phyloP scores from a whole-genome alignment of 2,329 filamentous ascomycete genomes.

The Colletotrichum sp. region DNA sequence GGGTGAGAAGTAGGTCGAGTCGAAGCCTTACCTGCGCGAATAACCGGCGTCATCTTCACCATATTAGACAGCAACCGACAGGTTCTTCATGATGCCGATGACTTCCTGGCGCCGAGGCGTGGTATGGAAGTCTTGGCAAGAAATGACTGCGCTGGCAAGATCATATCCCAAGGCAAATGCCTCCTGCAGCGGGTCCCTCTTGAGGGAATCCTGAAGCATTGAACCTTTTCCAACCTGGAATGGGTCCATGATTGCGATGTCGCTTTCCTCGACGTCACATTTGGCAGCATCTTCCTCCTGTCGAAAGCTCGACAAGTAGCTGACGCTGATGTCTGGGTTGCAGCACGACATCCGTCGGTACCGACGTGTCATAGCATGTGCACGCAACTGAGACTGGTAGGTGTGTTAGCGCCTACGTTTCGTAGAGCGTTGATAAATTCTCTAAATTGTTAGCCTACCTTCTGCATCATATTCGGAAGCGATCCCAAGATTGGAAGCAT shows the following conservation, averaged over 20 bases:
- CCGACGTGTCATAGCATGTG: neutral
- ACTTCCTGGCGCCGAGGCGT: neutral
- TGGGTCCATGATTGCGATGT: neutral
- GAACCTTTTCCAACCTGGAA: neutral
- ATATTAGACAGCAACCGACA: constrained; percentile 5
- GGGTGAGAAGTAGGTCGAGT: neutral
- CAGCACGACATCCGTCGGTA: neutral
- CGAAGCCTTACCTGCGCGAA: constrained; percentile 8
- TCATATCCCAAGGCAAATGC: neutral
- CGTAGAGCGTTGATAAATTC: neutral
- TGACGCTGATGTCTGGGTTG: neutral
- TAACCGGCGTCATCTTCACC: neutral
- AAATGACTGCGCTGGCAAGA: neutral
- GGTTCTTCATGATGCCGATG: neutral
- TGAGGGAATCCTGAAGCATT: no score
- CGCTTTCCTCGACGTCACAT: neutral
- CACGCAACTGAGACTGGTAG: neutral
- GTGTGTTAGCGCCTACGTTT: constrained; percentile 12
- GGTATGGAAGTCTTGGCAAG: neutral
- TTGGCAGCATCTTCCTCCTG: neutral
- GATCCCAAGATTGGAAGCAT: neutral
- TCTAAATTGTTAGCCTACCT: constrained; percentile 8
- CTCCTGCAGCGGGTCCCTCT: neutral
- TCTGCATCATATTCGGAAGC: neutral
- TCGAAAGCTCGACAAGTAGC: neutral